Evolutionary conservation across 1,139 yeast genomes (phyloP), one percentile per base, ranked within the genome.

Genomic region (Candida freyschussii): DNA sequence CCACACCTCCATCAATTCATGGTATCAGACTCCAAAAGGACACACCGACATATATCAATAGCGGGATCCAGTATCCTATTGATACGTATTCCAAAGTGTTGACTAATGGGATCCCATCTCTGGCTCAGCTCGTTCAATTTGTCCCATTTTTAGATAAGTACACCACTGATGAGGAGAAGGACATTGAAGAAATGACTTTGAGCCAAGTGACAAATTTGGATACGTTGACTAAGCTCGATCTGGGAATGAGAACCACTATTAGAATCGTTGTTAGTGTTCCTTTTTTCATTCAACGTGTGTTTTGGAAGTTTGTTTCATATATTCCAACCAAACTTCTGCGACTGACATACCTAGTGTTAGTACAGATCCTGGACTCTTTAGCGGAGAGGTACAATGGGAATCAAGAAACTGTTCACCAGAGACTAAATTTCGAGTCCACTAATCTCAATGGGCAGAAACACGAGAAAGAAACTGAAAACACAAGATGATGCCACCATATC

Each of bases 1-100:
- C 13, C n/a, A n/a, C n/a, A n/a, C n/a, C n/a, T n/a, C 14, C 33
- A 4, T 44, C 48, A 5, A 29, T 44, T 2, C 48, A 45, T 29
- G 50, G 50, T 2, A 27, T 42, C 3, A 42, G 44, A 6, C 23
- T 44, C 9, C 26, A 31, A 13, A 29, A 34, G 6, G 35, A 18
- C 10, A 22, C 21, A 5, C 44, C 47, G n/a, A 21, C 44, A 0
- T 41, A 37, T 26, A 14, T 17, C 8, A 11, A 7, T 4, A 8
- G 11, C 6, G 21, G 15, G n/a, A 17, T 26, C 19, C 30, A 30
- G 23, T 30, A 29, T 24, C 40, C 45, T 14, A 20, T 39, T 18
- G 34, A 24, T 4, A 21, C 23, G 5, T 30, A 30, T 15, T 10
- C 34, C 5, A 22, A 28, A 5, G 8, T 24, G 14, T n/a, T 22